These are phyloP conservation scores for Daldinia caldariorum DNA, from an alignment of 495 filamentous ascomycete genomes.

Conservation along the genomic window DNA sequence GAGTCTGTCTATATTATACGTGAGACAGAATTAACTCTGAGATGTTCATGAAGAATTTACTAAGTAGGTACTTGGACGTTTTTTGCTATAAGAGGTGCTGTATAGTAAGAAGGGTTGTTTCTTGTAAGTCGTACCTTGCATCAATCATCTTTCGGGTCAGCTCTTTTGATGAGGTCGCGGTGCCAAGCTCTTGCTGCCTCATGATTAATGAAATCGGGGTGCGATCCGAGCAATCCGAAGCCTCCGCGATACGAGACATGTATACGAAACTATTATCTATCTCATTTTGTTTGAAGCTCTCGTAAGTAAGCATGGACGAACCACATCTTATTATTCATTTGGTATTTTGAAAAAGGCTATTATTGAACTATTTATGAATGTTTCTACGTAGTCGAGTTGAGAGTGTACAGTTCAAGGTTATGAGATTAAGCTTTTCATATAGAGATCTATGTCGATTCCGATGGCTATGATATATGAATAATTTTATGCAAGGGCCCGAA, in stretches of 20 bases:
- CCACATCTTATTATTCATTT: not conserved
- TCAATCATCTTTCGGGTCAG: not conserved
- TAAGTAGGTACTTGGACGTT: too few relatives aligned
- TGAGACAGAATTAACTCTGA: too few relatives aligned
- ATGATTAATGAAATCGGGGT: not conserved
- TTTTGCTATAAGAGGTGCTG: too few relatives aligned
- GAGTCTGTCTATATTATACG: too few relatives aligned
- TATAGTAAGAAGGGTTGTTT: too few relatives aligned
- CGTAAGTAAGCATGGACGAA: not conserved
- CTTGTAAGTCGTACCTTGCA: constrained; percentile 1
- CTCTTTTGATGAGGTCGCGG: not conserved
- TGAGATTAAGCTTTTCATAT: not conserved
- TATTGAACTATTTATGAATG: not conserved
- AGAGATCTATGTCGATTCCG: not conserved
- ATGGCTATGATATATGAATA: not conserved
- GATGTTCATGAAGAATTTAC: too few relatives aligned
- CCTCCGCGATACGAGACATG: not conserved
- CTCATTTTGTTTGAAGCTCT: not conserved
- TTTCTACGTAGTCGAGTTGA: not conserved
- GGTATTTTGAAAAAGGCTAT: not conserved
- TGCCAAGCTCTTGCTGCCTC: not conserved
- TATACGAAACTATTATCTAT: not conserved
- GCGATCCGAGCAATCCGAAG: constrained; percentile 1
- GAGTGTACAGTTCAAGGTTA: not conserved
- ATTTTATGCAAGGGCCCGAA: constrained; percentile 15